phyloP scores from a whole-genome alignment of 192 early-diverging fungal genomes.

The Dispira simplex region DNA sequence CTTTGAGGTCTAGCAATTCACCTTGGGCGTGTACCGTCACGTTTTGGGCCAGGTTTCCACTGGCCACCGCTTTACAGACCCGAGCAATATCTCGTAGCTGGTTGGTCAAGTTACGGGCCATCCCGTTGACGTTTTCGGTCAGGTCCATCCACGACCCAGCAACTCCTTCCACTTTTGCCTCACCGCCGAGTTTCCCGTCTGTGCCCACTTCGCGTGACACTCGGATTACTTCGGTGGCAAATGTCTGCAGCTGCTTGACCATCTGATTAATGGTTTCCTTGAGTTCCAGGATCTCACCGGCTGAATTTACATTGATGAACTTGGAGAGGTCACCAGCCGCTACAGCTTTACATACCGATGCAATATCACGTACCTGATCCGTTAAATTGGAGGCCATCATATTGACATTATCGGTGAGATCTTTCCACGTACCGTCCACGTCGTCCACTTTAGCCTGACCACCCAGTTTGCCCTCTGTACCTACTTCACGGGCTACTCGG shows the following conservation, averaged over 20 bases:
- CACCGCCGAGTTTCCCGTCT: constrained; percentile 47
- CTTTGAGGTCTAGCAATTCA: constrained; percentile 40
- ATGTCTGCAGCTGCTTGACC: constrained; percentile 39
- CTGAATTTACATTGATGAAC: constrained; percentile 35
- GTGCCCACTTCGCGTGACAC: constrained; percentile 48
- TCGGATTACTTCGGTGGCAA: constrained; percentile 32
- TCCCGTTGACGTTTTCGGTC: constrained; percentile 51
- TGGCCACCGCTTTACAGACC: constrained; percentile 49
- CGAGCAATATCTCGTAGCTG: constrained; percentile 51
- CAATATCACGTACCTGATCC: constrained; percentile 43
- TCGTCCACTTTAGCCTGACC: constrained; percentile 39
- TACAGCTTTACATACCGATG: constrained; percentile 41
- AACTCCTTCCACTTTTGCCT: constrained; percentile 39
- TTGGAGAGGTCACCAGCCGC: constrained; percentile 40
- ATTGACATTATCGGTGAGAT: constrained; percentile 52
- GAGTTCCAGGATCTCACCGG: constrained; percentile 46
- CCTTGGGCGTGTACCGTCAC: constrained; percentile 35
- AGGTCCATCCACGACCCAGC: constrained; percentile 48
- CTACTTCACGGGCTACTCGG: constrained; percentile 57
- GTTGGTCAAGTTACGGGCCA: constrained; percentile 50
- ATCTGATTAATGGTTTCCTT: constrained; percentile 48
- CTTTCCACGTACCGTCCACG: constrained; percentile 53
- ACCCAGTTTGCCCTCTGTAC: constrained; percentile 42
- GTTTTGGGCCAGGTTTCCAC: constrained; percentile 35
- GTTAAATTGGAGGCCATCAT: constrained; percentile 53